Conservation (phyloP, 257 asterid species). For the Eustoma russellianum region DNA sequence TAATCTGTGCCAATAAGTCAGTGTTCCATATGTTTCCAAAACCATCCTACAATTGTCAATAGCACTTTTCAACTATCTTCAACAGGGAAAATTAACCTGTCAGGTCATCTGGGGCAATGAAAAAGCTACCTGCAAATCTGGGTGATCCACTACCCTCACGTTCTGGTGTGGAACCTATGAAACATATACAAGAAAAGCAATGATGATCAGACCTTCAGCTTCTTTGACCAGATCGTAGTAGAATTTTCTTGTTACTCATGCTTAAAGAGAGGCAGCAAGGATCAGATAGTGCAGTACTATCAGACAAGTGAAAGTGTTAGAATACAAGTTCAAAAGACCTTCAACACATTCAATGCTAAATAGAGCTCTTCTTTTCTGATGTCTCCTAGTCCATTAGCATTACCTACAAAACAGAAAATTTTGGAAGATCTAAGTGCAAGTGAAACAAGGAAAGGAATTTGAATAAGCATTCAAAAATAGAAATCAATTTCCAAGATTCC, state of each 20-base stretch:
- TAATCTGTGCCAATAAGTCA: conserved; percentile 41
- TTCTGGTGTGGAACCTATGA: conserved; percentile 63
- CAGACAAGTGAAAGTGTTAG: too few species aligned
- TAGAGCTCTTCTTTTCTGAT: conserved; percentile 73
- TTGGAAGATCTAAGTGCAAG: not conserved
- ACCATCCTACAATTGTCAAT: conserved; percentile 55
- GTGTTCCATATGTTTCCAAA: conserved; percentile 63
- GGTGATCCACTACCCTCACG: conserved; percentile 76
- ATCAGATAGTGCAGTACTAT: too few species aligned
- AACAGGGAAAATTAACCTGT: not conserved
- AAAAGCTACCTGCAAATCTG: conserved; percentile 64
- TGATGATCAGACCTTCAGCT: too few species aligned
- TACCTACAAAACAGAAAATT: conserved; percentile 35
- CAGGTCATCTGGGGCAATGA: conserved; percentile 7
- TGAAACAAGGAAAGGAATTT: too few species aligned
- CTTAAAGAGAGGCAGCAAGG: too few species aligned
- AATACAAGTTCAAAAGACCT: conserved; percentile 29
- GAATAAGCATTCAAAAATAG: too few species aligned
- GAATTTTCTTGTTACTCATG: too few species aligned
- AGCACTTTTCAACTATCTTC: not conserved
- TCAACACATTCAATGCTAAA: conserved; percentile 62
- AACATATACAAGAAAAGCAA: too few species aligned
- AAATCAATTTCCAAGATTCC: too few species aligned
- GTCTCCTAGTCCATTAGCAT: conserved; percentile 72
- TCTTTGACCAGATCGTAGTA: too few species aligned